Base-by-base conservation (phyloP, 2,329 filamentous ascomycete genomes). In the Colletotrichum shisoi region DNA sequence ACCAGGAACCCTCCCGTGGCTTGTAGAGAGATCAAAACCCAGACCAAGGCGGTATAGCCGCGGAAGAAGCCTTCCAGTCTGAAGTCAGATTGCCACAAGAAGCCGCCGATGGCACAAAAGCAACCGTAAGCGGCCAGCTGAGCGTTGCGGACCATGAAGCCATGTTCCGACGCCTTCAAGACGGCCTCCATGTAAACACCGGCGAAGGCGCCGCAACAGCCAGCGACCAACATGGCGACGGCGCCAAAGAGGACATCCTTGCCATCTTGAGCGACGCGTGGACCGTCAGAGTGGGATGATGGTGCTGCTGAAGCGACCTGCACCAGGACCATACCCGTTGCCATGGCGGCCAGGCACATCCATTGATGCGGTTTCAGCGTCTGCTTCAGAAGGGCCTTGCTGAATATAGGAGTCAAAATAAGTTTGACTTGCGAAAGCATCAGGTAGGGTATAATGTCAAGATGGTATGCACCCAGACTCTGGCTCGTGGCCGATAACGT, bases 371-470 rank as follows among this genome's bases (percentile, higher is more conserved):
- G 5, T 1, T 49, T 39, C 21, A 65, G 34, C 1, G 31, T 31
- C 49, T 56, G 49, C 27, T 42, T 53, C 9, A 57, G 37, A 15
- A 62, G n/a, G 2, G 42, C 3, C 17, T 62, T 24, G n/a, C 42
- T 49, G 51, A 57, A 62, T 0, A 57, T n/a, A 3, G 52, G 58
- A 19, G 52, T 56, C 27, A 66, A 40, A 9, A 39, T 57, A 4
- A 66, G 52, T 45, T 52, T 66, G 7, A 57, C 34, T 31, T 66
- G 52, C 4, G 63, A 66, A 3, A 57, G 58, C 15, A 62, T 54
- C 17, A 62, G 24, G 7, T 45, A 62, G 0, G 39, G 12, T 15
- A 57, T 31, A 4, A 52, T 19, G 4, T 44, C 37, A 17, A 62
- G 51, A 13, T 57, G 24, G 12, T 34, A 48, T 15, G 58, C 63